A percentile compares a stretch with the other conserved stretches of the same genome.
phyloP scores from a whole-genome alignment of 257 asterid genomes.

The Nicotiana knightiana region DNA sequence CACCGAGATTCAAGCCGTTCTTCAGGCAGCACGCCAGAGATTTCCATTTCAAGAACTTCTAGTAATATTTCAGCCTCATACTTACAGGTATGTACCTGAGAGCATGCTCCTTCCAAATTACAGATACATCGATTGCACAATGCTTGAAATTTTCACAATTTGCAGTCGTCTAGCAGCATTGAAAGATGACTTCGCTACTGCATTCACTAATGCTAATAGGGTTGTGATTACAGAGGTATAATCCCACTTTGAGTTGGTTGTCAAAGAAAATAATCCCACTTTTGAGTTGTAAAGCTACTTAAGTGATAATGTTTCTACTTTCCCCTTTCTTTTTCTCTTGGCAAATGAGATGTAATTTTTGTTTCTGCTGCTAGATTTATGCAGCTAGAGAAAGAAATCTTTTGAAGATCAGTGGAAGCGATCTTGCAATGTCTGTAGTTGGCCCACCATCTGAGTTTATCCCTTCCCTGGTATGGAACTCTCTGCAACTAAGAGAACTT shows the following conservation, averaged over 20 bases:
- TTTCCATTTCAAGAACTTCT: slow-evolving; percentile 28
- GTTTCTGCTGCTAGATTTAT: slow-evolving; percentile 21
- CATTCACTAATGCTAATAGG: slow-evolving; percentile 28
- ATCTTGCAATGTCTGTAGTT: slow-evolving; percentile 28
- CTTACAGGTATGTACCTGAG: slow-evolving; percentile 24
- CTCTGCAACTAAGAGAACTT: slow-evolving; percentile 3
- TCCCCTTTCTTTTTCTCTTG: neutral
- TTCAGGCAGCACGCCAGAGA: slow-evolving; percentile 33
- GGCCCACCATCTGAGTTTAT: slow-evolving; percentile 25
- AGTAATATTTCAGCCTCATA: slow-evolving; percentile 39
- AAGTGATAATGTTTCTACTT: neutral
- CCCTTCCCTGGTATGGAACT: slow-evolving; percentile 26
- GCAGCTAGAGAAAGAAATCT: slow-evolving; percentile 32
- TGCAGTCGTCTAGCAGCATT: slow-evolving; percentile 35
- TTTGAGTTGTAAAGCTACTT: neutral
- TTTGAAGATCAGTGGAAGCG: slow-evolving; percentile 20
- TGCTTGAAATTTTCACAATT: neutral
- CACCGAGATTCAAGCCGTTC: slow-evolving; percentile 22
- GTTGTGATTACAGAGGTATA: slow-evolving; percentile 37
- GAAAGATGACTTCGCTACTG: slow-evolving; percentile 29
- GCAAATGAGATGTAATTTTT: neutral
- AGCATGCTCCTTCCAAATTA: neutral
- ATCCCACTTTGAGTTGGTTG: neutral
- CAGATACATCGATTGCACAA: neutral
- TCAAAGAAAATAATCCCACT: neutral